Evolutionary conservation across 2,329 filamentous ascomycete genomes (phyloP).

Genomic region (Penicillium thymicola): DNA sequence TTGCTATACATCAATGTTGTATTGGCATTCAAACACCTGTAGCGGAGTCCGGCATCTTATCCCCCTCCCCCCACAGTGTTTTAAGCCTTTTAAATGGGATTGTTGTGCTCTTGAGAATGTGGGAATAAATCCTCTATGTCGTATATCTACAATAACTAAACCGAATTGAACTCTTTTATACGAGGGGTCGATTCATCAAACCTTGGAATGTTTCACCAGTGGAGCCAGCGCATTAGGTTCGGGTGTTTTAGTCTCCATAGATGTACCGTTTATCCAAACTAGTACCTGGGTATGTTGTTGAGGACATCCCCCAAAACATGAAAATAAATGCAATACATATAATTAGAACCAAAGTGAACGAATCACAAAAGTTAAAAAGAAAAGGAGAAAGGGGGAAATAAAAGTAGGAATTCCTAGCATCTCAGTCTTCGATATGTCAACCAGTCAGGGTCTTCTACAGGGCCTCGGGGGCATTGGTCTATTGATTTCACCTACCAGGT

Average conservation of each 20-base stretch:
- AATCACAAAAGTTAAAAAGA: background rate
- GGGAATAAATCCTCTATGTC: conserved; percentile 8
- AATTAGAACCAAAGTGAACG: background rate
- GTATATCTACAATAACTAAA: background rate
- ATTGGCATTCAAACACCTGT: background rate
- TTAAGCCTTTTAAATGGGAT: background rate
- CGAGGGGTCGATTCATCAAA: conserved; percentile 2
- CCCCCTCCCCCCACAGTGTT: background rate
- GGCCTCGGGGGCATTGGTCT: background rate
- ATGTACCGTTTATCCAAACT: background rate
- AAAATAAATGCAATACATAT: background rate
- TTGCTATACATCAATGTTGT: background rate
- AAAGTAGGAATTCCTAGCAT: background rate
- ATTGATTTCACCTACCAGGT: background rate
- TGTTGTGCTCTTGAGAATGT: conserved; percentile 14
- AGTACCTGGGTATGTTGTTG: background rate
- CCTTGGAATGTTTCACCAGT: conserved; percentile 21
- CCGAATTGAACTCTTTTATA: background rate
- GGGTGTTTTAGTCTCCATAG: conserved; percentile 1
- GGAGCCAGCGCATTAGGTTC: conserved; percentile 19
- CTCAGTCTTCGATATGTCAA: background rate
- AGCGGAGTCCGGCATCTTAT: background rate
- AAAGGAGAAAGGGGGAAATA: background rate
- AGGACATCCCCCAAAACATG: conserved; percentile 3
- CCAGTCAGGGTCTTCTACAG: background rate